Evolutionary conservation across 129 eudicot species (phyloP).

Genomic region (Saposhnikovia divaricata): DNA sequence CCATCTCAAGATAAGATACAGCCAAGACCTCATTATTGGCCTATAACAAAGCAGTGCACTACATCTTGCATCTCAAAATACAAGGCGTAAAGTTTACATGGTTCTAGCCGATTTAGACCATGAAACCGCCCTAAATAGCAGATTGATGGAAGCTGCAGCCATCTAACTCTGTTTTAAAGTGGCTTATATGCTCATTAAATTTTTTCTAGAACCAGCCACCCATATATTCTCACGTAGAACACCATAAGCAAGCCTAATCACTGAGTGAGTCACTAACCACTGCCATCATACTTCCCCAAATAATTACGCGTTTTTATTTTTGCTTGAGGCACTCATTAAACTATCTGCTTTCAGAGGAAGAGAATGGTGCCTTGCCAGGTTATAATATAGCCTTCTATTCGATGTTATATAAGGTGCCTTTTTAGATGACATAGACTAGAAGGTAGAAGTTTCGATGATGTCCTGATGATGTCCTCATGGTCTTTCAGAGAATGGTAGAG

Average conservation of each 20-base stretch:
- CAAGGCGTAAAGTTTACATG: constrained; percentile 1
- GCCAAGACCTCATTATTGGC: neutral
- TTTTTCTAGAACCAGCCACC: constrained; percentile 5
- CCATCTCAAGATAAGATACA: neutral
- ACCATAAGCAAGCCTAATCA: constrained; percentile 27
- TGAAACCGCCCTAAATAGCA: neutral
- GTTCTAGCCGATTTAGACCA: neutral
- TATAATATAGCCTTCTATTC: constrained; percentile 17
- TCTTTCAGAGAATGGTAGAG: constrained; percentile 4
- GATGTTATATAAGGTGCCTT: constrained; percentile 17
- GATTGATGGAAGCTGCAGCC: constrained; percentile 10
- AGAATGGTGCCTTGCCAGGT: constrained; percentile 25
- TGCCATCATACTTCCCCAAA: constrained; percentile 23
- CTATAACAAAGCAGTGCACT: constrained; percentile 14
- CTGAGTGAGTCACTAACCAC: constrained; percentile 11
- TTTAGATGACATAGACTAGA: constrained; percentile 15
- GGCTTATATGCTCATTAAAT: constrained; percentile 8
- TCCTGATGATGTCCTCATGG: constrained; percentile 17
- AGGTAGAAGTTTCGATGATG: constrained; percentile 22
- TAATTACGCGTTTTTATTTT: constrained; percentile 21
- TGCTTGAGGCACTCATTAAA: constrained; percentile 24
- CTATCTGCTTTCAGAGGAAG: constrained; percentile 2
- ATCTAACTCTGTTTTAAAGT: neutral
- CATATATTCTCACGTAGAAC: constrained; percentile 24
- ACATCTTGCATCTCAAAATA: neutral